Evolutionary conservation across 2,329 filamentous ascomycete species (phyloP), one percentile per base, ranked within the genome.

Genomic region (Ophiostoma angusticollis): DNA sequence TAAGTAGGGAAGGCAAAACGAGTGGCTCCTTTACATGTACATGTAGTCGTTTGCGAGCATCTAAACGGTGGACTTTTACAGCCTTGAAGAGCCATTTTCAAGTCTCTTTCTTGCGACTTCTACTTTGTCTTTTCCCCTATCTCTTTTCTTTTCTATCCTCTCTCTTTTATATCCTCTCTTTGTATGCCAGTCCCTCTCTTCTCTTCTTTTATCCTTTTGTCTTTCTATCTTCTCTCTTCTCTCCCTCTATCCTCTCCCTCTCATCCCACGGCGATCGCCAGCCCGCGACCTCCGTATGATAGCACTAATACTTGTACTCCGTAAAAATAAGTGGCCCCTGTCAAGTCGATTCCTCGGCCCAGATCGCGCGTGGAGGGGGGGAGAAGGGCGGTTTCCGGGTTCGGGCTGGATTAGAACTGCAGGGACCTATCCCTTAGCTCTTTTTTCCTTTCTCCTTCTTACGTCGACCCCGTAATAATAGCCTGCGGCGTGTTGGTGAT

Each of bases 401-500:
- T 28, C 36, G 35, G 29, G 3, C 21, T 24, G 35, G n/a, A n/a
- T 13, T 30, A 21, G 35, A 14, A 2, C 9, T 19, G 6, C 28
- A 31, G 25, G 13, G 4, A 12, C 22, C 27, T 35, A 9, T 24
- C 17, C 37, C 33, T 36, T 23, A 9, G 35, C 17, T 14, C 24
- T 31, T 24, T 37, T 7, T 5, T 31, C 16, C 19, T 27, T 13
- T 34, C 24, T 16, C 14, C 22, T 33, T 17, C 23, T 22, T 33
- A 6, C 7, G 27, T 12, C 21, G 28, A 18, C 22, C 22, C 27
- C n/a, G 16, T 9, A 17, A 22, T 12, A 16, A 19, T 17, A 18
- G 21, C 17, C 35, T 36, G 19, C 18, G 19, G 35, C 18, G 22
- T 31, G 37, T 30, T 33, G 30, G 37, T 33, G 37, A 39, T 39